Base-by-base conservation (phyloP, 176 grass and related monocot genomes). In the Phoenix dactylifera region DNA sequence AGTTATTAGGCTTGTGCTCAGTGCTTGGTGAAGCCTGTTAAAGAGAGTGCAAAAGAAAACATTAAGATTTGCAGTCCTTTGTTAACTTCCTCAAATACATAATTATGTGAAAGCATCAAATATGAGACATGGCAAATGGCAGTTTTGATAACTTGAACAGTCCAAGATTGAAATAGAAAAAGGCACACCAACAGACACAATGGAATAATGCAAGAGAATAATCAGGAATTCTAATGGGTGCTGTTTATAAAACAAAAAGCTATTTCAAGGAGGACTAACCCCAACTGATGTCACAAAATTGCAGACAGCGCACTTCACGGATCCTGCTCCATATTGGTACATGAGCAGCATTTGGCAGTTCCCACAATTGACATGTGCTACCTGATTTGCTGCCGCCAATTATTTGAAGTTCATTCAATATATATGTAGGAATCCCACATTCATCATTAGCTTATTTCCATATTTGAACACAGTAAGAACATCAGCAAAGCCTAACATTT, bases 281-380 rank as follows among this genome's bases (percentile, higher is more conserved):
- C 82, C 93, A 63, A 88, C 80, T 22, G 88, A 88, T 71, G 93
- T 89, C 44, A 92, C 84, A 74, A 86, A 92, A 71, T 78, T 89
- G 74, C 93, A 98, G 55, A 98, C 82, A 30, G 88, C 82, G 10
- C 93, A 98, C 74, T 98, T 89, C 39, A 98, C 93, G 16, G 93
- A 98, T 76, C 93, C 64, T 51, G 93, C 93, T 55, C 87, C 88
- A 52, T 98, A 92, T 78, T 98, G 93, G 70, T 92, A 98, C 93
- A 92, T 98, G n/a, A 98, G 82, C 66, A 98, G 70, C 88, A 98
- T 92, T n/a, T 68, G 88, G 15, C 93, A 98, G 52, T 86, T 98
- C 50, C 88, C 94, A 32, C 87, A 93, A 60, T 72, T 86, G 50
- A 92, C 85, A 80, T 93, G 88, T 6, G 94, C 94, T 30, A 98